phyloP scores from a whole-genome alignment of 108 stramenopile species.

The Mediolabrus comicus region DNA sequence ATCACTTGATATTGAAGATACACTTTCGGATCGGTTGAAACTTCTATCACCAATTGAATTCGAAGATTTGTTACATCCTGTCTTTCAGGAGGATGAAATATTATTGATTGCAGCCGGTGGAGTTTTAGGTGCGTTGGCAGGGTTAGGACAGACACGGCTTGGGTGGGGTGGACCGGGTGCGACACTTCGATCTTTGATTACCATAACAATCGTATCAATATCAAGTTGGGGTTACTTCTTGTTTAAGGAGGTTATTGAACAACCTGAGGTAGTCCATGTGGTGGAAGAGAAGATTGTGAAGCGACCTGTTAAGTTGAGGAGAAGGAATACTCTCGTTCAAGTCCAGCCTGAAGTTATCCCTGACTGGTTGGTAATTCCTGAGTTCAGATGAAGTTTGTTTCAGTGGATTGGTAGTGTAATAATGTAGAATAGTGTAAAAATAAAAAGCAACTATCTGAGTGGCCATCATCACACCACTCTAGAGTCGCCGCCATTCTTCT shows the following conservation, averaged over 20 bases:
- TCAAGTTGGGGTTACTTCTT: constrained; percentile 47
- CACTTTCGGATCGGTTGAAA: constrained; percentile 78
- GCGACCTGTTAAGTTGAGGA: constrained; percentile 26
- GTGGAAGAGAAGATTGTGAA: constrained; percentile 25
- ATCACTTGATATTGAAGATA: constrained; percentile 58
- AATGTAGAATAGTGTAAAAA: too few relatives aligned
- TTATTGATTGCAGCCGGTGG: constrained; percentile 90
- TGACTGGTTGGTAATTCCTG: constrained; percentile 31
- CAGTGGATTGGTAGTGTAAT: too few relatives aligned
- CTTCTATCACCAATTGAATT: constrained; percentile 80
- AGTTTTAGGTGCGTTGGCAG: constrained; percentile 88
- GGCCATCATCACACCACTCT: too few relatives aligned
- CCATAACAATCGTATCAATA: constrained; percentile 29
- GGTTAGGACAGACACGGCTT: constrained; percentile 72
- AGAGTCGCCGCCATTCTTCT: too few relatives aligned
- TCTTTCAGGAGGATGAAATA: constrained; percentile 96
- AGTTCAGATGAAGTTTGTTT: constrained; percentile 26
- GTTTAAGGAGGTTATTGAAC: constrained; percentile 42
- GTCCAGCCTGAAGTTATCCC: constrained; percentile 32
- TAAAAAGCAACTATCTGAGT: too few relatives aligned
- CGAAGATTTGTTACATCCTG: constrained; percentile 92
- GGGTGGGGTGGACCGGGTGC: constrained; percentile 80
- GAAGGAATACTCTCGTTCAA: constrained; percentile 33
- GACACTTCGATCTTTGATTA: constrained; percentile 48
- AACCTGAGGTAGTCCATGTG: constrained; percentile 20